phyloP scores from a whole-genome alignment of 768 basidiomycete species.

The Rickenella mellea region DNA sequence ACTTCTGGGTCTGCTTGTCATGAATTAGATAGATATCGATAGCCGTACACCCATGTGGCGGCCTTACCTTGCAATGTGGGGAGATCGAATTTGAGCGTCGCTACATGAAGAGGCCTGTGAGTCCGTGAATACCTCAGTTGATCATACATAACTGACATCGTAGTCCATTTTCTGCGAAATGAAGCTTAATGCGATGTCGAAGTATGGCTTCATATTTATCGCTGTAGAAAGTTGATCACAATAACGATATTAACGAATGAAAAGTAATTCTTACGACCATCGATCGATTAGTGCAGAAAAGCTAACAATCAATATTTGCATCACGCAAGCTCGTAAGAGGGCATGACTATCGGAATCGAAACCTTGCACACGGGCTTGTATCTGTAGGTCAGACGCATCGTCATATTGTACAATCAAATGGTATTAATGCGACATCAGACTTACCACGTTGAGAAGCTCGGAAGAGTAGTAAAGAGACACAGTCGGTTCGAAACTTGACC shows the following conservation, averaged over 20 bases:
- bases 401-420: background rate
- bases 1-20: background rate
- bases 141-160: background rate
- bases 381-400: background rate
- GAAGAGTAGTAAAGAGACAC: background rate
- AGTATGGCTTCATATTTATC: background rate
- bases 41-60: background rate
- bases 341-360: background rate
- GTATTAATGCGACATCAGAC: background rate
- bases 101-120: background rate
- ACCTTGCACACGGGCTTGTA: background rate
- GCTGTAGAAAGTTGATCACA: background rate
- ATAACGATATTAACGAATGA: background rate
- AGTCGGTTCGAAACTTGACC: background rate
- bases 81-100: background rate
- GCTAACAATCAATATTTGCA: background rate
- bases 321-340: background rate
- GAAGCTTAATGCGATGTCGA: background rate
- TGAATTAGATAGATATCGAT: background rate
- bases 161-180: background rate
- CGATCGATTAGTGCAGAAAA: no score
- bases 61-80: background rate
- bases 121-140: background rate
- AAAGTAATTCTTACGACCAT: no score
- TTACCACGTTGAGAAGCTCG: background rate